Base-by-base conservation (phyloP, 2,329 filamentous ascomycete species). In the Colletotrichum sp. region DNA sequence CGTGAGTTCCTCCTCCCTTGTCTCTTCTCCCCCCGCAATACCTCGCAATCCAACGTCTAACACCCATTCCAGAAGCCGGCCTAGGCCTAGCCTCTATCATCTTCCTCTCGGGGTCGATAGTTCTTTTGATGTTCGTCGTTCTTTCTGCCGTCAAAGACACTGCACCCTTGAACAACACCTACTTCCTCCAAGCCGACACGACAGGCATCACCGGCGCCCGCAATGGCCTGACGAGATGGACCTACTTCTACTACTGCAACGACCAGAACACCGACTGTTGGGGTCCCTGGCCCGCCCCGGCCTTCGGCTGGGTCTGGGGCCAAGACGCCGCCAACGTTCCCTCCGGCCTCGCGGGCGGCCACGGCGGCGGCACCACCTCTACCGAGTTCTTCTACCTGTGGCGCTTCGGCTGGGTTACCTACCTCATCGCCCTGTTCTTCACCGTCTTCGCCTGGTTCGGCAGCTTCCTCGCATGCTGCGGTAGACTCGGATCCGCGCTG, bases 391-490 rank as follows among this genome's bases (percentile, higher is more conserved):
- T 90, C 86, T 95, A 95, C 84, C 89, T 97, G 81, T 97, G 95
- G 86, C 91, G 96, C 54, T 98, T 98, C 86, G 93, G 95, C 83
- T 98, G 96, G 90, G 95, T 96, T 47, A 97, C 98, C 84, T 94
- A 94, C 86, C 87, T 98, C 70, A 93, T 98, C 77, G 91, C 92
- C 21, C 90, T 98, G 47, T 92, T 98, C 87, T 97, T 98, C 82
- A 90, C 90, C 76, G 88, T 90, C 62, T 70, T 91, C 31, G 90
- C 93, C 75, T 91, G 96, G 81, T 89, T 95, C 83, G 84, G 88
- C 13, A 90, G 92, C 76, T 87, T 95, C 75, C 83, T 95, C 18
- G 93, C 93, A 18, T 91, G 93, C 80, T 94, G 88, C 83, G 92
- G 92, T 38, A 91, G 94, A 70, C 87, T 95, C 3, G 94, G 93